These are phyloP conservation scores for Erodium maritimum DNA, from an alignment of 345 rosid genomes.

Conservation along the genomic window DNA sequence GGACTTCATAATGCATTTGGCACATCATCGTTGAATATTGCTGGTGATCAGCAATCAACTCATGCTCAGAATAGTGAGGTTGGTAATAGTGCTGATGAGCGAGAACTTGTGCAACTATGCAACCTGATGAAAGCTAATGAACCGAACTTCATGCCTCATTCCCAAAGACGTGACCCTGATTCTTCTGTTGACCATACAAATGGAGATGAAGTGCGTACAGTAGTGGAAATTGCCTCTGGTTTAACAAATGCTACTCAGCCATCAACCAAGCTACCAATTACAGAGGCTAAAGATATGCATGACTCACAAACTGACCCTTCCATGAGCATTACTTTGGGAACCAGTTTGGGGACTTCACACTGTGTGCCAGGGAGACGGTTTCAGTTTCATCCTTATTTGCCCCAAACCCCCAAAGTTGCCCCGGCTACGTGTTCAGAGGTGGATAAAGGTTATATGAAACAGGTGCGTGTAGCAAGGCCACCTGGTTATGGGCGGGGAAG, in stretches of 20 bases:
- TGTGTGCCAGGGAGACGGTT: slow-evolving; percentile 41
- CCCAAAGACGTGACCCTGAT: slow-evolving; percentile 27
- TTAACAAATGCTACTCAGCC: slow-evolving; percentile 21
- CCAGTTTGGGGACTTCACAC: slow-evolving; percentile 31
- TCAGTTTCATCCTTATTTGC: slow-evolving; percentile 34
- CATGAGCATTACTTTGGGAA: slow-evolving; percentile 48
- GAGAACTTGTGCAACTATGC: slow-evolving; percentile 32
- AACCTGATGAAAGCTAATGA: slow-evolving; percentile 35
- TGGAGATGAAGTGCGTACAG: slow-evolving; percentile 30
- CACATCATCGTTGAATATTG: slow-evolving; percentile 20
- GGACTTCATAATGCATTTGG: slow-evolving; percentile 34
- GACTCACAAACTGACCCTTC: slow-evolving; percentile 52
- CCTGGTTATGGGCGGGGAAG: slow-evolving; percentile 82
- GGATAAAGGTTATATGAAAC: slow-evolving; percentile 33
- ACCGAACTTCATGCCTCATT: slow-evolving; percentile 31
- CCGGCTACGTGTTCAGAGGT: slow-evolving; percentile 25
- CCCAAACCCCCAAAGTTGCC: slow-evolving; percentile 42
- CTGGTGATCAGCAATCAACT: slow-evolving; percentile 20
- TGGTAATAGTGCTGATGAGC: slow-evolving; percentile 28
- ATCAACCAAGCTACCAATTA: slow-evolving; percentile 12
- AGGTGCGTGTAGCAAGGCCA: slow-evolving; percentile 58
- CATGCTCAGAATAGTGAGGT: slow-evolving; percentile 24
- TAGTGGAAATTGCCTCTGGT: slow-evolving; percentile 21
- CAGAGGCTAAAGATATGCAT: slow-evolving; percentile 39
- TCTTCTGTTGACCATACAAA: slow-evolving; percentile 25